phyloP scores from a whole-genome alignment of 352 stramenopile genomes.

The Pythium scleroteichum region DNA sequence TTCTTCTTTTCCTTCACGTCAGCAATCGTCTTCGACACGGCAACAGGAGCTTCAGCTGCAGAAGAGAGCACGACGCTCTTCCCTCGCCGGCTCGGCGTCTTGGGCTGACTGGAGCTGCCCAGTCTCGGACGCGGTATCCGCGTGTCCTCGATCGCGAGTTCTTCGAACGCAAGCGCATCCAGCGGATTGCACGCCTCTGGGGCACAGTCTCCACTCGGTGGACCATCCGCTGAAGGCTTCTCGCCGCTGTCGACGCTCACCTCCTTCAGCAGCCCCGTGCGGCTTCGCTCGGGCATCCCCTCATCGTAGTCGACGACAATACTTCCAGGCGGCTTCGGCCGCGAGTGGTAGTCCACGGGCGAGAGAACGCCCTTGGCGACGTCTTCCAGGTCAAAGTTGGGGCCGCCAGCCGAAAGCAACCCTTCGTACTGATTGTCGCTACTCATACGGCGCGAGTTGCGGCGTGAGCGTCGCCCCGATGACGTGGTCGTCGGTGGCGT shows the following conservation, averaged over 20 bases:
- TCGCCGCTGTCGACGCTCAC: conserved; percentile 25
- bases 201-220: conserved; percentile 32
- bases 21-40: background rate
- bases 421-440: conserved; percentile 18
- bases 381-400: conserved; percentile 50
- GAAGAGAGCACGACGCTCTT: conserved; percentile 23
- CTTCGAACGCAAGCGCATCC: conserved; percentile 20
- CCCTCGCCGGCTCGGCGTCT: conserved; percentile 21
- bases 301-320: conserved; percentile 72
- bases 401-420: background rate
- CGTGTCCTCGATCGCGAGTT: conserved; percentile 19
- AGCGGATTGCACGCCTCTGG: conserved; percentile 47
- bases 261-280: conserved; percentile 10
- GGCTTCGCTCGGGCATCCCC: conserved; percentile 23
- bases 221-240: conserved; percentile 13
- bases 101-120: conserved; percentile 19
- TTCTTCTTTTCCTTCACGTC: conserved; percentile 6
- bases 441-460: conserved; percentile 21
- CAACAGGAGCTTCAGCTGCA: background rate
- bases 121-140: conserved; percentile 10
- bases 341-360: conserved; percentile 5
- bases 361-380: conserved; percentile 30
- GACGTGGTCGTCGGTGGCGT: background rate
- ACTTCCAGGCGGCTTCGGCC: conserved; percentile 26
- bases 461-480: conserved; percentile 14